Conservation (phyloP, 305 asterid species). For the Fraxinus velutina region DNA sequence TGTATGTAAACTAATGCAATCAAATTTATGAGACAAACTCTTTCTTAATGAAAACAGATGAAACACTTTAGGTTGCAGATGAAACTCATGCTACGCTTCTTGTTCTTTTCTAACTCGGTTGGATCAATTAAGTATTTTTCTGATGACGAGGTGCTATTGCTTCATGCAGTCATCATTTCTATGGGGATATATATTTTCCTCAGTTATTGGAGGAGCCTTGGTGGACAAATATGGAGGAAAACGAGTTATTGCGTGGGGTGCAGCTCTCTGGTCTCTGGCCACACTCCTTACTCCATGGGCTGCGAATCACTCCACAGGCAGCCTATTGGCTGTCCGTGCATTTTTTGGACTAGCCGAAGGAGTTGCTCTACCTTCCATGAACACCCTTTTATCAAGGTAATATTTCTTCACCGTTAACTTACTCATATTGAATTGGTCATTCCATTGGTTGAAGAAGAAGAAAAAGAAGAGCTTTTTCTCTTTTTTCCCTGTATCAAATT, state of each 20-base stretch:
- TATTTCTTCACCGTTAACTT: background rate
- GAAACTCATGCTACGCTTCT: background rate
- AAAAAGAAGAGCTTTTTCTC: background rate
- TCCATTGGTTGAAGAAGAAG: background rate
- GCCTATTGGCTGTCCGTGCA: slow-evolving; percentile 79
- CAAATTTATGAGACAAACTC: background rate
- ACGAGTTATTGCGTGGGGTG: slow-evolving; percentile 84
- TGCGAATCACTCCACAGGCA: slow-evolving; percentile 78
- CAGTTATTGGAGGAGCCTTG: slow-evolving; percentile 85
- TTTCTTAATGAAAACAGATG: background rate
- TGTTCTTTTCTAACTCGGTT: background rate
- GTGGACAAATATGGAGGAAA: slow-evolving; percentile 88
- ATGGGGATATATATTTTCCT: slow-evolving; percentile 95
- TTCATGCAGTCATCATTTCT: slow-evolving; percentile 80
- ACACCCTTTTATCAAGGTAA: slow-evolving; percentile 75
- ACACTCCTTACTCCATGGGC: slow-evolving; percentile 95
- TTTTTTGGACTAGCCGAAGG: slow-evolving; percentile 96
- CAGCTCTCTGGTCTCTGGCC: slow-evolving; percentile 85
- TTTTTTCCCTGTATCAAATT: background rate
- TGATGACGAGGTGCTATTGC: slow-evolving; percentile 23
- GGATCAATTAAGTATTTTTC: slow-evolving; percentile 4
- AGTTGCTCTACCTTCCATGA: slow-evolving; percentile 91
- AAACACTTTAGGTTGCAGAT: background rate
- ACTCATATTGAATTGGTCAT: background rate
- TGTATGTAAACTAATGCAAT: background rate